Evolutionary conservation across 2,329 filamentous ascomycete genomes (phyloP), one percentile per base, ranked within the genome.

Genomic region (Decorospora gaudefroyi): DNA sequence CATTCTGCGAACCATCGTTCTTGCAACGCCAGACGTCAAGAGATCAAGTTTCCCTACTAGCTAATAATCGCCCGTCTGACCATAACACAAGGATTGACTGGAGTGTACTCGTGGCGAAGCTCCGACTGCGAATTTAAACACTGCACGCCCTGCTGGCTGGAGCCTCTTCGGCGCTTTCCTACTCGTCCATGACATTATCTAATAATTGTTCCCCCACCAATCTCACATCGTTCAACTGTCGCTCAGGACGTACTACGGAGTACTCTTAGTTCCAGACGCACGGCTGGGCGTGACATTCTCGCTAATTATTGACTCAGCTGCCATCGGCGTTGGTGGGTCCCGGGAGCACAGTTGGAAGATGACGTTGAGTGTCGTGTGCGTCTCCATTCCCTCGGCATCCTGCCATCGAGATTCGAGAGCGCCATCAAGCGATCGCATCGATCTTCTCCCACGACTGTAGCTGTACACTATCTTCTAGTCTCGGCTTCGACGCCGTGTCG

Each of bases 401-500:
- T 35, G 16, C 21, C 16, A 17, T 28, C 18, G 18, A 15, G n/a
- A n/a, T 35, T 31, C 19, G 27, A 33, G 17, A 13, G 6, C 23
- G 22, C 29, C 16, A 11, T 43, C 53, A 57, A 28, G 35, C 46
- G 18, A 40, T 18, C 28, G 62, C 62, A 21, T 74, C 73, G 16
- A 77, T 57, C 55, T 71, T 73, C 57, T 76, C 74, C 74, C 74
- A 70, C 28, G 63, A 75, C 42, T 73, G 44, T 15, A 46, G 38
- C 30, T 47, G 72, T 48, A 74, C 66, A 51, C 72, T 75, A 42
- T 73, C 72, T 49, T 72, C 67, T 42, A 74, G 69, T 57, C 62
- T 71, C 22, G 56, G 68, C 62, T 55, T 44, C 55, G 51, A 42
- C 10, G 55, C 53, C n/a, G 63, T 61, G 38, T 67, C 62, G 9